Conservation (phyloP, 495 filamentous ascomycete genomes). For the Penicillium daleae region DNA sequence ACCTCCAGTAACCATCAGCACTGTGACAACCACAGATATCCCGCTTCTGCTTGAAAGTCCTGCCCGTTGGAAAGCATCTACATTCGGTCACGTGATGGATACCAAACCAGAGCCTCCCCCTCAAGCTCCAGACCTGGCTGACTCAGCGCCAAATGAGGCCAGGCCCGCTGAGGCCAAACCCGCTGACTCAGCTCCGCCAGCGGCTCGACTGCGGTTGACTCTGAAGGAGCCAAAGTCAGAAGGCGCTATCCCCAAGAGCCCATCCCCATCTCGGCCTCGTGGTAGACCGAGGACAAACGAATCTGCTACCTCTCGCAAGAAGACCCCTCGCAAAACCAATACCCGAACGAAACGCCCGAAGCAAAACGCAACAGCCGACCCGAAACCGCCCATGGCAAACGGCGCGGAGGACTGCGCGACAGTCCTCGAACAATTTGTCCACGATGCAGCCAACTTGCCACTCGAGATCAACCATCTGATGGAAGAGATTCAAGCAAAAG, state of each 20-base stretch:
- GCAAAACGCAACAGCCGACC: neutral
- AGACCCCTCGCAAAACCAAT: too few relatives aligned
- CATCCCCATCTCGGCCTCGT: neutral
- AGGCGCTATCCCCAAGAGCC: neutral
- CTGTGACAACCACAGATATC: neutral
- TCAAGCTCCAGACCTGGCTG: neutral
- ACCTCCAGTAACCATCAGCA: neutral
- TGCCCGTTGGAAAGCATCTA: neutral
- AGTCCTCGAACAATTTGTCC: constrained; percentile 91
- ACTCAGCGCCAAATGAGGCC: neutral
- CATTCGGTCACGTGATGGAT: neutral
- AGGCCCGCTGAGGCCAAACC: too few relatives aligned
- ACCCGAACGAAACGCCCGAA: too few relatives aligned
- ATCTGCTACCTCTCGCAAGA: neutral
- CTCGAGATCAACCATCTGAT: constrained; percentile 90
- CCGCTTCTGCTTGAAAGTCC: neutral
- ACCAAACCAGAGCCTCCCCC: neutral
- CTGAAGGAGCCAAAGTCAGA: neutral
- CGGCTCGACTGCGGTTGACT: constrained; percentile 4
- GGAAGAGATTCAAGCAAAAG: constrained; percentile 93
- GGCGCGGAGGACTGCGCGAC: constrained; percentile 76
- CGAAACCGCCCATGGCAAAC: constrained; percentile 37
- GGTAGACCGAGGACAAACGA: neutral
- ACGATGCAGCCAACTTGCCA: constrained; percentile 87
- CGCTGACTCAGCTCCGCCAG: neutral